Percentiles rank a stretch among this genome's conserved stretches.
These are phyloP conservation scores for Avena atlantica DNA, from an alignment of 176 grass and related monocot genomes.

Conservation along the genomic window DNA sequence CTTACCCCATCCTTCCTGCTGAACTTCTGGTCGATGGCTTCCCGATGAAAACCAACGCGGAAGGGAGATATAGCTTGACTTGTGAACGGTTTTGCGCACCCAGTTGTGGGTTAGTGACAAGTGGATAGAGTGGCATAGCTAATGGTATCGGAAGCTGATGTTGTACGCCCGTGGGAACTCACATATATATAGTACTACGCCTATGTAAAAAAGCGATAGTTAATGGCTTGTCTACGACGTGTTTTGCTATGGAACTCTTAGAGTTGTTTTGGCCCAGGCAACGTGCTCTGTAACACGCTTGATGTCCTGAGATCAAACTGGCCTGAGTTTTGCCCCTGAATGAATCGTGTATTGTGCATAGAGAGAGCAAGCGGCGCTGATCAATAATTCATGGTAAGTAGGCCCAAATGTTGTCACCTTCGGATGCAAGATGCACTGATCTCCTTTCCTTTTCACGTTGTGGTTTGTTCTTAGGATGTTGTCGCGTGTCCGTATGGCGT, in stretches of 20 bases:
- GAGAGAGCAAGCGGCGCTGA: background rate
- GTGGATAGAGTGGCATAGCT: slow-evolving; percentile 40
- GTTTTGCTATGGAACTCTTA: slow-evolving; percentile 23
- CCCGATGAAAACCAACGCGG: slow-evolving; percentile 46
- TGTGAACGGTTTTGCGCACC: slow-evolving; percentile 32
- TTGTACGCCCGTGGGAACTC: background rate
- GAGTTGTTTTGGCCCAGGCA: slow-evolving; percentile 34
- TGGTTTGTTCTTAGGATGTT: background rate
- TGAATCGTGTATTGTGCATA: slow-evolving; percentile 2
- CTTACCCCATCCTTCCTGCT: slow-evolving; percentile 64
- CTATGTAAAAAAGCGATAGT: slow-evolving; percentile 59
- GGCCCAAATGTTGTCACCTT: background rate
- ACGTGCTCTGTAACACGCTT: slow-evolving; percentile 10
- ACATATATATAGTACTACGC: slow-evolving; percentile 33
- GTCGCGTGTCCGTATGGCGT: background rate
- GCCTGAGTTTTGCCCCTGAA: slow-evolving; percentile 21
- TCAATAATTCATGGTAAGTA: background rate
- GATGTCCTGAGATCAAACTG: slow-evolving; percentile 16
- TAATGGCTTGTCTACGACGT: slow-evolving; percentile 35
- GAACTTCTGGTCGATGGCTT: slow-evolving; percentile 75
- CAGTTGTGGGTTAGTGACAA: slow-evolving; percentile 32
- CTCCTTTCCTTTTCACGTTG: background rate
- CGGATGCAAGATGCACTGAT: background rate
- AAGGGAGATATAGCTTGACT: slow-evolving; percentile 26
- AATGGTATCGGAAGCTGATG: slow-evolving; percentile 36